phyloP scores from a whole-genome alignment of 2,329 filamentous ascomycete genomes.

The Ascochyta koolunga region DNA sequence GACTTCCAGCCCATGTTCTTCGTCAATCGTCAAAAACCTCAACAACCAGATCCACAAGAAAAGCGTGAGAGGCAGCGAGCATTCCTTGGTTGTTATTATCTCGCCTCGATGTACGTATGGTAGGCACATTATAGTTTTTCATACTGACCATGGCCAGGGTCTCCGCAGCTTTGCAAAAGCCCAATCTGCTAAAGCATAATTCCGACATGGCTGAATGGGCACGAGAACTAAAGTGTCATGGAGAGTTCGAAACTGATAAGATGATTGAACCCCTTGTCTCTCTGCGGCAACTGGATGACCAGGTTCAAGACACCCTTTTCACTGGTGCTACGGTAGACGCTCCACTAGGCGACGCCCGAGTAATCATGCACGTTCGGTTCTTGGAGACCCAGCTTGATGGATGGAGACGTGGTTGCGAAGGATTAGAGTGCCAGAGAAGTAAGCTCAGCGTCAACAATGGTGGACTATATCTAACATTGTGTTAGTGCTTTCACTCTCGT shows the following conservation, averaged over 20 bases:
- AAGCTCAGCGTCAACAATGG: not conserved
- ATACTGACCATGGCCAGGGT: constrained; percentile 26
- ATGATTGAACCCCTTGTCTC: constrained; percentile 31
- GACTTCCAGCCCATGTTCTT: constrained; percentile 23
- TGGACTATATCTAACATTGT: not conserved
- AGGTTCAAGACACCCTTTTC: constrained; percentile 40
- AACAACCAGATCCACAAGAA: constrained; percentile 20
- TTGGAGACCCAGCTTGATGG: constrained; percentile 35
- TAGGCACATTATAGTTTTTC: too few species aligned
- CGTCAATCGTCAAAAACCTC: constrained; percentile 2
- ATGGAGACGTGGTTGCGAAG: constrained; percentile 26
- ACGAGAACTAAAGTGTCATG: constrained; percentile 20
- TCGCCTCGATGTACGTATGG: constrained; percentile 37
- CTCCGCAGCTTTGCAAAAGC: constrained; percentile 37
- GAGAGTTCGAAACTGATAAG: constrained; percentile 36
- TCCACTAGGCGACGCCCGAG: constrained; percentile 35
- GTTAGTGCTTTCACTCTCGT: constrained; percentile 37
- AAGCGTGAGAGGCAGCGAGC: constrained; percentile 38
- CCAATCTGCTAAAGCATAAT: constrained; percentile 39
- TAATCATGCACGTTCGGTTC: constrained; percentile 37
- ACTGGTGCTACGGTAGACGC: constrained; percentile 25
- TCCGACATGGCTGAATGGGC: constrained; percentile 39
- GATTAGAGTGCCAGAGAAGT: constrained; percentile 28
- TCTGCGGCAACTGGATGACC: constrained; percentile 41
- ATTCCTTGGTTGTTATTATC: constrained; percentile 43